Percentiles rank a stretch among this genome's conserved stretches.
Evolutionary conservation across 2,329 filamentous ascomycete genomes (phyloP).

Genomic region (Microdochium bolleyi): DNA sequence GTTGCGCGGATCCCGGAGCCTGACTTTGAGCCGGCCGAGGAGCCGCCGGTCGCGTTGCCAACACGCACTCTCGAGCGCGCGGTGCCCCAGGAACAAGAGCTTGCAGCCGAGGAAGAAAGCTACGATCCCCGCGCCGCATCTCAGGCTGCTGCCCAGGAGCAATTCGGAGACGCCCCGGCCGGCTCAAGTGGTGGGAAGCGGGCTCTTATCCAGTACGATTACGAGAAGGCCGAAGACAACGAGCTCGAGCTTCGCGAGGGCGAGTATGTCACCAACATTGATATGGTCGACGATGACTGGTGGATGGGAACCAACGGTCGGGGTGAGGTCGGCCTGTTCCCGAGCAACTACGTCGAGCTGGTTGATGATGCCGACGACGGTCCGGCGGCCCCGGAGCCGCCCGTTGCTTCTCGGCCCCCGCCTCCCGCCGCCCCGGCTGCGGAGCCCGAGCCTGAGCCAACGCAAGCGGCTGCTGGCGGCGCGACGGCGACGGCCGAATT

Average conservation of each 20-base stretch:
- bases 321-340: constrained; percentile 86
- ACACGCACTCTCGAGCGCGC: constrained; percentile 53
- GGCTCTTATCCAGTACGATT: constrained; percentile 85
- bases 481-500: constrained; percentile 79
- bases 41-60: constrained; percentile 54
- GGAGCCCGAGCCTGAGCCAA: constrained; percentile 27
- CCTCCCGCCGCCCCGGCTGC: constrained; percentile 25
- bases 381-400: constrained; percentile 15
- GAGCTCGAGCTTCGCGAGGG: constrained; percentile 88
- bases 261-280: constrained; percentile 81
- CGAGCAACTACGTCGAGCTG: constrained; percentile 93
- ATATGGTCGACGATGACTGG: constrained; percentile 98
- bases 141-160: constrained; percentile 41
- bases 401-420: constrained; percentile 24
- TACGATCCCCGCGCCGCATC: constrained; percentile 55
- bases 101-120: constrained; percentile 55
- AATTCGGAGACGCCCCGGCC: constrained; percentile 27
- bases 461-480: constrained; percentile 31
- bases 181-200: constrained; percentile 50
- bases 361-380: constrained; percentile 52
- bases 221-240: constrained; percentile 96
- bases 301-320: constrained; percentile 88
- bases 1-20: constrained; percentile 57
- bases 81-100: constrained; percentile 55
- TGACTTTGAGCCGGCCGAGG: constrained; percentile 39